A percentile compares a stretch with the other conserved stretches of the same genome.
Conservation (phyloP, 768 basidiomycete genomes). For the Lactarius hengduanensis region DNA sequence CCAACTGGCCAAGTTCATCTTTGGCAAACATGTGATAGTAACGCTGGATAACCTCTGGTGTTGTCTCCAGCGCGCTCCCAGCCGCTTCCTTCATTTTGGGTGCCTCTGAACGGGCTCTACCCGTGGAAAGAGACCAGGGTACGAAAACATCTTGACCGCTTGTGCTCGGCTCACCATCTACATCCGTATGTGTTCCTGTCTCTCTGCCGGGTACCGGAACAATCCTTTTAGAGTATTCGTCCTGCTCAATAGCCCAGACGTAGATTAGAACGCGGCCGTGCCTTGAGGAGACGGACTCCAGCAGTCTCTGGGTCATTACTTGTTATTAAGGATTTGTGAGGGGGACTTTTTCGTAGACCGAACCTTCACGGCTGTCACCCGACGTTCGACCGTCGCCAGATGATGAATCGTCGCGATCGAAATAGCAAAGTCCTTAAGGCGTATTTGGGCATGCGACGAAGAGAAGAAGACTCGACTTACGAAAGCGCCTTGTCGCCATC, state of each 20-base stretch:
- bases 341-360: conserved; percentile 19
- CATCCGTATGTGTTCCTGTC: conserved; percentile 30
- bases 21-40: conserved; percentile 96
- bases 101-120: conserved; percentile 32
- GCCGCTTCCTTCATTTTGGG: conserved; percentile 25
- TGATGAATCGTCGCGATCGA: conserved; percentile 99
- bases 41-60: conserved; percentile 64
- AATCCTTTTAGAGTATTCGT: conserved; percentile 72
- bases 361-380: conserved; percentile 74
- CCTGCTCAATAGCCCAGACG: conserved; percentile 97
- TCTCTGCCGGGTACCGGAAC: conserved; percentile 42
- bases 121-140: conserved; percentile 71
- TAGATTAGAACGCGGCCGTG: conserved; percentile 87
- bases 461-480: conserved; percentile 48
- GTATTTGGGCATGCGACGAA: background rate
- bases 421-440: conserved; percentile 85
- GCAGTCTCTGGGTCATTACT: conserved; percentile 47
- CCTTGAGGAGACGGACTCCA: conserved; percentile 59
- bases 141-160: conserved; percentile 81
- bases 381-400: conserved; percentile 74
- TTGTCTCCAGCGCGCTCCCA: conserved; percentile 21
- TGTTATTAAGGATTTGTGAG: background rate
- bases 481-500: conserved; percentile 79
- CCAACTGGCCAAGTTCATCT: conserved; percentile 70
- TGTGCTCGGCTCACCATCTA: conserved; percentile 14